These are phyloP conservation scores for Aristolochia fimbriata DNA, from an alignment of 164 flowering plant genomes.

Conservation along the genomic window DNA sequence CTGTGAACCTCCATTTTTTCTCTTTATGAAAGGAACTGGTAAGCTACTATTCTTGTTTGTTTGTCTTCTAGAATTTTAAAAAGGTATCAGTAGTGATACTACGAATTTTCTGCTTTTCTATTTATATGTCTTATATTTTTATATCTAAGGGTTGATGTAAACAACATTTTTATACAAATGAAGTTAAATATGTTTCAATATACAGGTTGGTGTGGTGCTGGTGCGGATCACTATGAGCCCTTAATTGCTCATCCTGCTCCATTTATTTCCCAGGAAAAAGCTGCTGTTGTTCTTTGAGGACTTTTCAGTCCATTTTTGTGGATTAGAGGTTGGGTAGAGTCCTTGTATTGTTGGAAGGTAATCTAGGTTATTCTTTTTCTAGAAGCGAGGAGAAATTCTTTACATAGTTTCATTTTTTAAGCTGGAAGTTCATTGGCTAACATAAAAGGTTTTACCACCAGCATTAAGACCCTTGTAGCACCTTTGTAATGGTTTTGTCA, in stretches of 20 bases:
- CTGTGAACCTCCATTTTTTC: constrained; percentile 60
- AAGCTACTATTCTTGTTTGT: constrained; percentile 3
- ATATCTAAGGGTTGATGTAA: no score
- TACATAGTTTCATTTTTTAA: constrained; percentile 16
- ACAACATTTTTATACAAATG: no score
- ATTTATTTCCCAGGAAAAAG: constrained; percentile 57
- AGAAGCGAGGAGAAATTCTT: constrained; percentile 19
- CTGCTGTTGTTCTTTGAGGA: constrained; percentile 62
- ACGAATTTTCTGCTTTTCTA: background rate
- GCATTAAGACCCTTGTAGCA: constrained; percentile 18
- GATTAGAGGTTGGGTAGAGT: constrained; percentile 22
- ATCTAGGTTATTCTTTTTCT: constrained; percentile 22
- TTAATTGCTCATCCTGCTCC: constrained; percentile 59
- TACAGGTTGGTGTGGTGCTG: constrained; percentile 95
- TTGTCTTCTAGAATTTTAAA: background rate
- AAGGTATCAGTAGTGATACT: background rate
- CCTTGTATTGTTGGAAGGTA: constrained; percentile 11
- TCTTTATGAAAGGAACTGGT: constrained; percentile 99
- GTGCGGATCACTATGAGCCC: constrained; percentile 96
- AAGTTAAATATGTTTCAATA: background rate
- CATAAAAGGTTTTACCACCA: constrained; percentile 20
- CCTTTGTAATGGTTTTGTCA: constrained; percentile 12
- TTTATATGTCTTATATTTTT: background rate
- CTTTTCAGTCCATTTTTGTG: constrained; percentile 30
- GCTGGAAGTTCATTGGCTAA: constrained; percentile 1